phyloP scores from a whole-genome alignment of 495 filamentous ascomycete genomes.

The Articulospora tetracladia region DNA sequence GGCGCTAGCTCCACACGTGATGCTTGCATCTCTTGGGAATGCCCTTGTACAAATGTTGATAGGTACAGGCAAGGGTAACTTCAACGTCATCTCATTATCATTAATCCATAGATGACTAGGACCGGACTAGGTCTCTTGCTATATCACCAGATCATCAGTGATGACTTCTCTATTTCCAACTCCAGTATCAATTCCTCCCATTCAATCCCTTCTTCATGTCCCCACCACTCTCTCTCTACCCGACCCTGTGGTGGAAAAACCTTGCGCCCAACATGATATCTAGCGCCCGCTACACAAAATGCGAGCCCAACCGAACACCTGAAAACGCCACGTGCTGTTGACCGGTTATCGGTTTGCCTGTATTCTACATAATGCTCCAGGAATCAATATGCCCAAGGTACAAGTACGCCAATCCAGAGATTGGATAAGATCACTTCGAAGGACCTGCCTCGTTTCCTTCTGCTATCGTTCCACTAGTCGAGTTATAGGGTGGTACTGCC shows the following conservation, averaged over 20 bases:
- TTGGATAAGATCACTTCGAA: neutral
- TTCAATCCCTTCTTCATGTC: neutral
- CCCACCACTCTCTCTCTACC: too few species aligned
- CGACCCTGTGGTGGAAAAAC: too few species aligned
- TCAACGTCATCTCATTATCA: conserved; percentile 1
- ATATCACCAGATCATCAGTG: neutral
- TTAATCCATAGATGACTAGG: neutral
- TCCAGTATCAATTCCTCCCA: neutral
- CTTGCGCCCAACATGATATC: too few species aligned
- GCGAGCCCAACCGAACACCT: neutral
- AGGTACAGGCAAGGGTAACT: too few species aligned
- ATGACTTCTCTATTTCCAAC: neutral
- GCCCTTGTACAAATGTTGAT: too few species aligned
- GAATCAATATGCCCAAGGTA: neutral
- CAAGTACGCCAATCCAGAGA: neutral
- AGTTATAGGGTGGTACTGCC: neutral
- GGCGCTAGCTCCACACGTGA: too few species aligned
- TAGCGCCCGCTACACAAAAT: too few species aligned
- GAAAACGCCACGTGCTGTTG: neutral
- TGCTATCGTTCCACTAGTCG: neutral
- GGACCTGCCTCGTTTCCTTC: neutral
- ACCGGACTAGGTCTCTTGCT: neutral
- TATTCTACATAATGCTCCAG: neutral
- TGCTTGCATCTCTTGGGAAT: too few species aligned
- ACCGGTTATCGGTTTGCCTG: neutral